Conservation (phyloP, 441 rosid species). For the Syzygium syzygioides region DNA sequence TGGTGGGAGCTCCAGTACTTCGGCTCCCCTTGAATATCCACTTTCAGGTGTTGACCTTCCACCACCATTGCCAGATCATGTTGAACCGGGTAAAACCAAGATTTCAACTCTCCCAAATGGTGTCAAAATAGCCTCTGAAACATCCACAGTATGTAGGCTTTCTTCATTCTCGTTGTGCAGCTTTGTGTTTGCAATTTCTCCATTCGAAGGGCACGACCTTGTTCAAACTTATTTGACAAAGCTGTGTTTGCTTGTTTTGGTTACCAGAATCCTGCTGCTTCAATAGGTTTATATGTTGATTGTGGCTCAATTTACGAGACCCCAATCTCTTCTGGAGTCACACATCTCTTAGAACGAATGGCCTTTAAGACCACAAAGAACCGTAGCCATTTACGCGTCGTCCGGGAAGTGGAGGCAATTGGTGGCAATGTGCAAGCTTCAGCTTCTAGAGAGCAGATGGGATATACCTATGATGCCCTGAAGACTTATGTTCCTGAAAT, state of each 20-base stretch:
- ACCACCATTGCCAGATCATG: neutral
- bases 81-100: slow-evolving; percentile 13
- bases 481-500: slow-evolving; percentile 82
- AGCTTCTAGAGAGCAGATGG: slow-evolving; percentile 90
- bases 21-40: slow-evolving; percentile 53
- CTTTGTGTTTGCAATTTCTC: neutral
- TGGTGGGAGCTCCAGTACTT: slow-evolving; percentile 36
- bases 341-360: slow-evolving; percentile 89
- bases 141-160: slow-evolving; percentile 34
- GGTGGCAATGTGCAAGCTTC: slow-evolving; percentile 77
- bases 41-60: slow-evolving; percentile 28
- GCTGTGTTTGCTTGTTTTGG: slow-evolving; percentile 4
- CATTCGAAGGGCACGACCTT: neutral
- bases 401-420: slow-evolving; percentile 91
- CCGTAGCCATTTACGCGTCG: slow-evolving; percentile 69
- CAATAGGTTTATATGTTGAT: slow-evolving; percentile 72
- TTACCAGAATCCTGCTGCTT: slow-evolving; percentile 68
- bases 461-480: slow-evolving; percentile 81
- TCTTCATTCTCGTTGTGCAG: neutral
- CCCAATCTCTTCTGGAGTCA: slow-evolving; percentile 63
- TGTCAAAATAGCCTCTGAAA: slow-evolving; percentile 65
- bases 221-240: neutral
- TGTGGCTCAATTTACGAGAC: slow-evolving; percentile 87
- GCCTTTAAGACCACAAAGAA: slow-evolving; percentile 82
- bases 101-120: slow-evolving; percentile 70